phyloP scores from a whole-genome alignment of 192 early-diverging fungal genomes.

The Backusella parvicylindrica region DNA sequence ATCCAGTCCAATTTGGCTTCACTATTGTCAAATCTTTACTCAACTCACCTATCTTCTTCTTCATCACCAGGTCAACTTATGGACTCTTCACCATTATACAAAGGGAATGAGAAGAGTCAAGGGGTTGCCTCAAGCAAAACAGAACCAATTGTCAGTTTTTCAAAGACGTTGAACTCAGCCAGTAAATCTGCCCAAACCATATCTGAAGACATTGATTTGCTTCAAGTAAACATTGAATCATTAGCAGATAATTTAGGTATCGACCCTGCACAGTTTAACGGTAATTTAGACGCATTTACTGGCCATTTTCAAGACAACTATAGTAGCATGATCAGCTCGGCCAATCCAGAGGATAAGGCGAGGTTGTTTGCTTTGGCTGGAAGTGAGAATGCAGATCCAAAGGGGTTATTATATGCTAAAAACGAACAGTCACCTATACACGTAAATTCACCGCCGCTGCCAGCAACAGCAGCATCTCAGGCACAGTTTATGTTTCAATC shows the following conservation, averaged over 20 bases:
- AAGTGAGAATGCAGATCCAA: background rate
- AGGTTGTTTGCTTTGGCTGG: background rate
- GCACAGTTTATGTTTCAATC: background rate
- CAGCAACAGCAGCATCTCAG: background rate
- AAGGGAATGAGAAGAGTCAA: background rate
- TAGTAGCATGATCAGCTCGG: constrained; percentile 6
- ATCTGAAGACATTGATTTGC: constrained; percentile 22
- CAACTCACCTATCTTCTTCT: background rate
- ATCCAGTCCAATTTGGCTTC: background rate
- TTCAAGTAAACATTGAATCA: constrained; percentile 21
- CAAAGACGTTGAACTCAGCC: constrained; percentile 14
- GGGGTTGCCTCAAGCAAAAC: background rate
- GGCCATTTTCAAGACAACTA: constrained; percentile 9
- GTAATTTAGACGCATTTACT: constrained; percentile 8
- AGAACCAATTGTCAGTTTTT: background rate
- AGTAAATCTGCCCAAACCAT: constrained; percentile 25
- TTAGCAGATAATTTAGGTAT: constrained; percentile 22
- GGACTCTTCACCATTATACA: background rate
- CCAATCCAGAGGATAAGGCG: background rate
- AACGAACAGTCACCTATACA: background rate
- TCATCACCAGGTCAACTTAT: background rate
- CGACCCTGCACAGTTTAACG: constrained; percentile 8
- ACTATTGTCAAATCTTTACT: background rate
- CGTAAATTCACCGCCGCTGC: background rate
- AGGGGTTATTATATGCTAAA: background rate